Evolutionary conservation across 2,329 filamentous ascomycete species (phyloP), one percentile per base, ranked within the genome.

Genomic region (Penicillium sp.): DNA sequence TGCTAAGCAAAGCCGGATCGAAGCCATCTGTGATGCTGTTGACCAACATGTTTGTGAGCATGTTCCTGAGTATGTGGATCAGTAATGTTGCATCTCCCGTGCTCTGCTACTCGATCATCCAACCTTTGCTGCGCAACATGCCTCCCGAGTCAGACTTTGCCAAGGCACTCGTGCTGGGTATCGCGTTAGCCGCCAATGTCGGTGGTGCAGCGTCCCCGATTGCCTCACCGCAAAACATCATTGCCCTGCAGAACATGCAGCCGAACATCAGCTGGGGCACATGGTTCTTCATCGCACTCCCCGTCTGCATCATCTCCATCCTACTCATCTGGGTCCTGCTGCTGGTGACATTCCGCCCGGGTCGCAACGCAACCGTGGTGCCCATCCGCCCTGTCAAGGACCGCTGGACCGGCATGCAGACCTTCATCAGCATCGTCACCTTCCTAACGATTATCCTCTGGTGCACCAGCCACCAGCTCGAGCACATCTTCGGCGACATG

Each of bases 1-100:
- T 99, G 29, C 82, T 99, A 34, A 96, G 92, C 79, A 97, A 96
- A 78, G 94, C 94, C 9, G 94, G 94, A 7, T 97, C 94, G 4
- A 89, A 87, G 66, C 94, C 94, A 10, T 83, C 87, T 53, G 93
- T 90, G 2, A 94, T 99, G 4, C 81, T 99, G 5, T 76, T 99
- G n/a, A 94, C 93, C 52, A 97, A 93, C 77, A 99, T 99, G 94
- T 92, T 97, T 66, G 94, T 99, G 40, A 92, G 93, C 53, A 95
- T 94, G 69, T 95, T 99, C 72, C 89, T 95, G 9, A 97, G 92
- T 66, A 99, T 99, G 94, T 91, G 96, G 81, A 97, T 99, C 69
- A 96, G 92, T 76, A 99, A 99, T 65, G 95, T 99, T 29, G 94
- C 94, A 1, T 93, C 95, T 1, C 94, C 94, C 0, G 94, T 99